Conservation (phyloP, 2,329 filamentous ascomycete genomes). For the Penicillium concentricum region DNA sequence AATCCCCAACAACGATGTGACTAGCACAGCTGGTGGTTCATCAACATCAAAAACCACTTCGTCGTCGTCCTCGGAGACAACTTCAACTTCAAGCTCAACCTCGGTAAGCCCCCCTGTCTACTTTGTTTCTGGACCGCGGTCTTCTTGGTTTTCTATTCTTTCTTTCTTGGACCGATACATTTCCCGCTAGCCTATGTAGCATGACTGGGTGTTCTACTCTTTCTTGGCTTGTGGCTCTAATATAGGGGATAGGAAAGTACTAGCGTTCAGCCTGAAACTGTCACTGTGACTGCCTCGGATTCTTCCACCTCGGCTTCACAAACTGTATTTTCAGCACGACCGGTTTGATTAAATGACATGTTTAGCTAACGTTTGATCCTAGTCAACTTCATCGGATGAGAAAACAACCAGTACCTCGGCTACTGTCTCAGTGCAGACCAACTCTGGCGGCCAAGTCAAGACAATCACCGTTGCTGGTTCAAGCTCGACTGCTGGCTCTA, state of each 20-base stretch:
- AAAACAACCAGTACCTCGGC: constrained; percentile 15
- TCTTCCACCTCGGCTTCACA: neutral
- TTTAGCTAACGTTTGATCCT: constrained; percentile 8
- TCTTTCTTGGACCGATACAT: neutral
- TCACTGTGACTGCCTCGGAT: constrained; percentile 11
- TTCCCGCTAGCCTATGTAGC: neutral
- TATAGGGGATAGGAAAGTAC: constrained; percentile 22
- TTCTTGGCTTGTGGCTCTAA: constrained; percentile 16
- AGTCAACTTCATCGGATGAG: constrained; percentile 15
- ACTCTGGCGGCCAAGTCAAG: constrained; percentile 26
- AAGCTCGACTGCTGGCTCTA: constrained; percentile 15
- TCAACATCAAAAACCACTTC: constrained; percentile 14
- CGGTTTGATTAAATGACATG: neutral
- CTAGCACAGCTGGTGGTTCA: constrained; percentile 32
- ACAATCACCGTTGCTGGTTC: constrained; percentile 30
- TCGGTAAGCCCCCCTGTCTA: constrained; percentile 22
- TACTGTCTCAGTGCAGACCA: constrained; percentile 24
- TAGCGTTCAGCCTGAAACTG: constrained; percentile 14
- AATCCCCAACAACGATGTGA: constrained; percentile 33
- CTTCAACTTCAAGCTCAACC: constrained; percentile 16
- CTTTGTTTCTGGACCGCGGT: neutral
- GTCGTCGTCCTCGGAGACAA: constrained; percentile 13
- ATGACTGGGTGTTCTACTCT: constrained; percentile 2
- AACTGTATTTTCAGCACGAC: constrained; percentile 12
- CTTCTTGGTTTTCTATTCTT: constrained; percentile 7